Evolutionary conservation across 2,329 filamentous ascomycete genomes (phyloP).

Genomic region (Parasarocladium wereldwijsianum): DNA sequence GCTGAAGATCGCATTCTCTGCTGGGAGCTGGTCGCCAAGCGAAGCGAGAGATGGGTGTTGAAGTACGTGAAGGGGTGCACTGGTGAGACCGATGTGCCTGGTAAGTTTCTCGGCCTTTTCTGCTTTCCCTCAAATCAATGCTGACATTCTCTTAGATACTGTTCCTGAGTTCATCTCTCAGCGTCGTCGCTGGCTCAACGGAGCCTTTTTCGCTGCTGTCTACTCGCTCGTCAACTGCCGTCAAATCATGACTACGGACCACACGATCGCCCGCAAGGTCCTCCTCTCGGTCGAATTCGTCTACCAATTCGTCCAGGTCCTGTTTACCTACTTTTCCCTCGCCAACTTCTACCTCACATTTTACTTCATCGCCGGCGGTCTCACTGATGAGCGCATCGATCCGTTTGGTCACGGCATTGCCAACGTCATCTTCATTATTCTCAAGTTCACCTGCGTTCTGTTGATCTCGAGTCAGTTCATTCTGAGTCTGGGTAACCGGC

Average conservation of each 20-base stretch:
- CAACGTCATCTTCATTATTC: slow-evolving; percentile 68
- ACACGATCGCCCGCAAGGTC: slow-evolving; percentile 76
- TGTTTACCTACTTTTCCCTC: slow-evolving; percentile 96
- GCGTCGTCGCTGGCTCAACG: slow-evolving; percentile 91
- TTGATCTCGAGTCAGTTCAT: slow-evolving; percentile 94
- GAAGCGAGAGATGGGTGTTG: slow-evolving; percentile 88
- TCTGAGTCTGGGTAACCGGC: slow-evolving; percentile 86
- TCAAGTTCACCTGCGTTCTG: slow-evolving; percentile 74
- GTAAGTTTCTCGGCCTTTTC: slow-evolving; percentile 33
- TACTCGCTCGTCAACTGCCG: slow-evolving; percentile 92
- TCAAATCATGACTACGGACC: slow-evolving; percentile 87
- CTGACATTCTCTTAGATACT: slow-evolving; percentile 42
- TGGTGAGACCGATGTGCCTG: slow-evolving; percentile 94
- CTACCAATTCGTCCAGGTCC: slow-evolving; percentile 81
- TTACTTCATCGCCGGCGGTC: slow-evolving; percentile 89
- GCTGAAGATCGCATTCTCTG: slow-evolving; percentile 83
- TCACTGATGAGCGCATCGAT: slow-evolving; percentile 65
- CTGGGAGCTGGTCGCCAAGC: slow-evolving; percentile 92
- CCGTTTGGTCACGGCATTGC: slow-evolving; percentile 85
- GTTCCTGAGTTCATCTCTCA: slow-evolving; percentile 97
- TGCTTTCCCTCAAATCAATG: neutral
- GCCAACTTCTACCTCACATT: slow-evolving; percentile 99
- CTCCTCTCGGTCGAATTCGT: slow-evolving; percentile 89
- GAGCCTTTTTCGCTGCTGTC: slow-evolving; percentile 95
- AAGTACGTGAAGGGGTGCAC: slow-evolving; percentile 96